A percentile compares a stretch with the other conserved stretches of the same genome.
phyloP scores from a whole-genome alignment of 495 filamentous ascomycete genomes.

The Penicillium samsonianum region DNA sequence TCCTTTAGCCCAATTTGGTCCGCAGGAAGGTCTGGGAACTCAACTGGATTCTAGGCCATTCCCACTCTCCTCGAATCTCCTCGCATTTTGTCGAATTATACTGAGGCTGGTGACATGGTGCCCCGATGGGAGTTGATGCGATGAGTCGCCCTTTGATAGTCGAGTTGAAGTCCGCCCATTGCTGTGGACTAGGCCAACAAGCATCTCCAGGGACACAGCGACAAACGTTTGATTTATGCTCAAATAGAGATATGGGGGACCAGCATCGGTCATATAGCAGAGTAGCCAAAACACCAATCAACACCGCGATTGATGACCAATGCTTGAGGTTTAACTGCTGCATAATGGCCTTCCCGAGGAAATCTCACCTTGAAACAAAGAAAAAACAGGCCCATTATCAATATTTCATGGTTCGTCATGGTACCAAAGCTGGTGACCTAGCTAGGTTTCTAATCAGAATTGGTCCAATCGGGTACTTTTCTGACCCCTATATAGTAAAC shows the following conservation, averaged over 20 bases:
- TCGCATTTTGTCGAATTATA: neutral
- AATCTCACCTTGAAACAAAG: slow-evolving; percentile 2
- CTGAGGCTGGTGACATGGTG: slow-evolving; percentile 34
- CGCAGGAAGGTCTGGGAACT: neutral
- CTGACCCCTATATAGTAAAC: slow-evolving; percentile 3
- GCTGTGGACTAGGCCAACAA: slow-evolving; percentile 32
- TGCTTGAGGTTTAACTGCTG: slow-evolving; percentile 1
- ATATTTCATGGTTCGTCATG: slow-evolving; percentile 4
- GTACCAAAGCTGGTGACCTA: neutral
- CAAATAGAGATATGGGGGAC: slow-evolving; percentile 2
- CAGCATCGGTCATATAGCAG: slow-evolving; percentile 3
- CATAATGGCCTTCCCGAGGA: neutral
- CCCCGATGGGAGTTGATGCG: slow-evolving; percentile 36
- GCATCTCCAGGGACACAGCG: slow-evolving; percentile 34
- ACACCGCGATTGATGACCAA: slow-evolving; percentile 2
- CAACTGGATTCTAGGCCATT: slow-evolving; percentile 3
- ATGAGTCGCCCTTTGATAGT: slow-evolving; percentile 33
- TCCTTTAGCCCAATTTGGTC: slow-evolving; percentile 3
- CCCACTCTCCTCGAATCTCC: neutral
- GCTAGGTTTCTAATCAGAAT: slow-evolving; percentile 1
- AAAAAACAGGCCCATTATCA: slow-evolving; percentile 1
- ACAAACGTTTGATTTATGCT: slow-evolving; percentile 12
- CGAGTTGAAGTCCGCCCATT: slow-evolving; percentile 33
- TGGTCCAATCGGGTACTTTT: slow-evolving; percentile 5
- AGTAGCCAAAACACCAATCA: slow-evolving; percentile 1